Evolutionary conservation across 257 asterid genomes (phyloP), one percentile per base, ranked within the genome.

Genomic region (Solanum verrucosum): DNA sequence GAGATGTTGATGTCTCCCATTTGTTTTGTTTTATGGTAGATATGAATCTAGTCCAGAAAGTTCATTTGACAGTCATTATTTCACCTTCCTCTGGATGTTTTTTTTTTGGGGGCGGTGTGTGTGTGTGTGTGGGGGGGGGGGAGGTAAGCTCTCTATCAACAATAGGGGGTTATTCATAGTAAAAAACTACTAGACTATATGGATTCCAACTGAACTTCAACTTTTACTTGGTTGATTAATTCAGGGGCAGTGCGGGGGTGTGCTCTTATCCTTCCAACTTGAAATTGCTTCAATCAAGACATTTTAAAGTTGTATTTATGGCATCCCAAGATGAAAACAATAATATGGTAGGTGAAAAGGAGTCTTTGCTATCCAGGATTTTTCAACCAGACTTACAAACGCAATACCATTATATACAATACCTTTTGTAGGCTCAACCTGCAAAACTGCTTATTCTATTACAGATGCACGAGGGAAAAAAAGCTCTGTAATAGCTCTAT

Each of bases 371-470:
- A 75, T 89, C 91, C 89, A 83, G 72, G 46, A 71, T 21, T 87
- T 65, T 84, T 29, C 40, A 81, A 44, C 68, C 65, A 81, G 68
- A 81, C 85, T 81, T 81, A 27, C 42, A 81, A 23, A 46, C 68
- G 3, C 72, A 87, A 63, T 12, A 40, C 44, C 52, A 34, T 33
- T 31, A 52, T 46, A 46, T 81, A 82, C 44, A 60, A 72, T 59
- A 29, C 86, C 56, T 89, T 29, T 87, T 63, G 42, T 84, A 56
- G 77, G 82, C 49, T 75, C 44, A 85, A 85, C 63, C 85, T 20
- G 20, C 65, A 25, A 89, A 89, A 78, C 87, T 81, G 31, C 82
- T 92, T 90, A 91, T 91, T 88, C 88, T 91, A 29, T 67, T 74
- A 87, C 78, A 83, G 88, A 84, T 72, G 74, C 84, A 81, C 85